These are phyloP conservation scores for Adansonia digitata DNA, from an alignment of 345 rosid species.

Conservation along the genomic window DNA sequence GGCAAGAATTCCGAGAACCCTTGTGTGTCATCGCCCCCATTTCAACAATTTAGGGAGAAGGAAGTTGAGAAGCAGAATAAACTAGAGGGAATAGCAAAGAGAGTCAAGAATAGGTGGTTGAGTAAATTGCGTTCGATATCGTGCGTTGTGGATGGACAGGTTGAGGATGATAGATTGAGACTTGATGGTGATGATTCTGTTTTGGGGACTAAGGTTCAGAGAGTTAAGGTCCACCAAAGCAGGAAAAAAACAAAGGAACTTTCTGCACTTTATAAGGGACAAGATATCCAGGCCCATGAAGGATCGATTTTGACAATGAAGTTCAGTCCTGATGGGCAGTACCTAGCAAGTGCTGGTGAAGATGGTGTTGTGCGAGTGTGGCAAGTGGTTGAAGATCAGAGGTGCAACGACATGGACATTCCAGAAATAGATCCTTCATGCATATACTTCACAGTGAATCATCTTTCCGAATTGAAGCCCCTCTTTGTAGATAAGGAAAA, in stretches of 20 bases:
- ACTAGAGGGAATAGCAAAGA: slow-evolving; percentile 26
- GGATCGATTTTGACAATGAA: slow-evolving; percentile 72
- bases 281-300: slow-evolving; percentile 68
- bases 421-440: slow-evolving; percentile 81
- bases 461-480: slow-evolving; percentile 64
- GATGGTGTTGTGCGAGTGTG: slow-evolving; percentile 62
- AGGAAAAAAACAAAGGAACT: slow-evolving; percentile 63
- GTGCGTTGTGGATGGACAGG: slow-evolving; percentile 45
- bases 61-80: slow-evolving; percentile 27
- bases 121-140: slow-evolving; percentile 50
- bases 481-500: slow-evolving; percentile 51
- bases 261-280: slow-evolving; percentile 66
- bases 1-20: slow-evolving; percentile 11
- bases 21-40: slow-evolving; percentile 22
- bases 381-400: slow-evolving; percentile 64
- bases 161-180: slow-evolving; percentile 32
- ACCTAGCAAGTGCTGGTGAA: slow-evolving; percentile 74
- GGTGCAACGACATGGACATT: slow-evolving; percentile 52
- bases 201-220: slow-evolving; percentile 39
- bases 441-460: slow-evolving; percentile 68
- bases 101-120: slow-evolving; percentile 60
- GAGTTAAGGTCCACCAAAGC: slow-evolving; percentile 62
- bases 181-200: slow-evolving; percentile 21
- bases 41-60: slow-evolving; percentile 20
- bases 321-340: slow-evolving; percentile 81